phyloP scores from a whole-genome alignment of 768 basidiomycete genomes.

The Leccinellum rugosiceps region DNA sequence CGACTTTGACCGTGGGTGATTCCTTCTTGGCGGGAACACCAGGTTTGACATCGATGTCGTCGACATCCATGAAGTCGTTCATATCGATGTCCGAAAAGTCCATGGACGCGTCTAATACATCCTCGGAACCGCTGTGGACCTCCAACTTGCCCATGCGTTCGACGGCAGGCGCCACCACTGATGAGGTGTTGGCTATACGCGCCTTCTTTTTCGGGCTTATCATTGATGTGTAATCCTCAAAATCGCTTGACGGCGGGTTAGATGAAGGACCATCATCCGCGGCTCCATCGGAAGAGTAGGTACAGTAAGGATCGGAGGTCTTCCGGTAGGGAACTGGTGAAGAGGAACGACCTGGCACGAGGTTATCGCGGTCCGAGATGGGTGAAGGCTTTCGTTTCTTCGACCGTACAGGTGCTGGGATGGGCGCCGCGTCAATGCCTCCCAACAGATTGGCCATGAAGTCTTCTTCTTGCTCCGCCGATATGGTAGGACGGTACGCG shows the following conservation, averaged over 20 bases:
- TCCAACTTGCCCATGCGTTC: constrained; percentile 58
- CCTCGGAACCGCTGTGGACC: constrained; percentile 50
- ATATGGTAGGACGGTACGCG: constrained; percentile 76
- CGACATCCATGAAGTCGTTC: constrained; percentile 54
- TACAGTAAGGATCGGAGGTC: constrained; percentile 29
- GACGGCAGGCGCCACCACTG: constrained; percentile 50
- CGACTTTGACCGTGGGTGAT: not conserved
- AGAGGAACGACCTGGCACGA: constrained; percentile 29
- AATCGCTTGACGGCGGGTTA: constrained; percentile 40
- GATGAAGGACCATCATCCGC: constrained; percentile 23
- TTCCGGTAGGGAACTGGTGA: constrained; percentile 40
- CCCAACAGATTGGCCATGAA: constrained; percentile 85
- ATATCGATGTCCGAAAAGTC: constrained; percentile 57
- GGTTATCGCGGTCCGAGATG: constrained; percentile 36
- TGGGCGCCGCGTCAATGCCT: constrained; percentile 55
- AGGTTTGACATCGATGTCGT: constrained; percentile 50
- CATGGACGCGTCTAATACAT: constrained; percentile 47
- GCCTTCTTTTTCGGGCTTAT: constrained; percentile 72
- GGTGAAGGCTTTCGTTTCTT: constrained; percentile 72
- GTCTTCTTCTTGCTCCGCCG: constrained; percentile 79
- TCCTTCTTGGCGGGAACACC: constrained; percentile 32
- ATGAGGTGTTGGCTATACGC: constrained; percentile 40
- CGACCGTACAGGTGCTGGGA: constrained; percentile 33
- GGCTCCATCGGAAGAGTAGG: constrained; percentile 36
- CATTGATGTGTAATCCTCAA: constrained; percentile 47